Base-by-base conservation (phyloP, 2,329 filamentous ascomycete genomes). In the Pseudopithomyces chartarum region DNA sequence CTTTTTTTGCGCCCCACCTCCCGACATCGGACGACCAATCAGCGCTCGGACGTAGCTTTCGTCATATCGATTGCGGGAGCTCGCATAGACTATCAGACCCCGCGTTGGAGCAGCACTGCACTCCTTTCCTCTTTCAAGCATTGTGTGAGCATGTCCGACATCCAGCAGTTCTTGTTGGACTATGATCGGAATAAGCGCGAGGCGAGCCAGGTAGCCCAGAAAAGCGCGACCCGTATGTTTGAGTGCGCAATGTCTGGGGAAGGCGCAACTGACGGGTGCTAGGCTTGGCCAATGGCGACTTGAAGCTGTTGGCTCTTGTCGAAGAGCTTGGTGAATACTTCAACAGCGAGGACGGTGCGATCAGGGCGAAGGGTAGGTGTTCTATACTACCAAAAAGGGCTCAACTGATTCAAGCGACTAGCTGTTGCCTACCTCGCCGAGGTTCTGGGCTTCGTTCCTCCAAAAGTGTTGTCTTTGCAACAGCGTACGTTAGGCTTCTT, bases 301-400 rank as follows among this genome's bases (percentile, higher is more conserved):
- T 84, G 51, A 87, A 85, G 63, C 78, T 90, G 33, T 80, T 89
- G 54, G 82, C 83, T 52, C 75, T 89, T 48, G 84, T 90, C 53
- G 84, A 87, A 67, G 85, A 84, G 43, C 78, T 89, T 32, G 85
- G 85, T 19, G 85, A 88, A 70, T 89, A 88, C 64, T 82, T 90
- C 67, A 89, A 88, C 63, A 84, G 87, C 70, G 85, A 88, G 65
- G 85, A 89, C 75, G 79, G 80, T 20, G 79, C 81, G 13, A 78
- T 85, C 42, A 80, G 87, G 38, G 81, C 82, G n/a, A 87, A 87
- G 73, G 82, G 84, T 68, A 75, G 79, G 57, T 34, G 2, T 49
- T 36, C 10, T 5, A 76, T 75, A 64, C 67, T 29, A 73, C 12
- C 72, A 36, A 12, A 33, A 26, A 19, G 32, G 5, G 40, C 42